Evolutionary conservation across 306 rosid species (phyloP).

Genomic region (Ammopiptanthus mongolicus): DNA sequence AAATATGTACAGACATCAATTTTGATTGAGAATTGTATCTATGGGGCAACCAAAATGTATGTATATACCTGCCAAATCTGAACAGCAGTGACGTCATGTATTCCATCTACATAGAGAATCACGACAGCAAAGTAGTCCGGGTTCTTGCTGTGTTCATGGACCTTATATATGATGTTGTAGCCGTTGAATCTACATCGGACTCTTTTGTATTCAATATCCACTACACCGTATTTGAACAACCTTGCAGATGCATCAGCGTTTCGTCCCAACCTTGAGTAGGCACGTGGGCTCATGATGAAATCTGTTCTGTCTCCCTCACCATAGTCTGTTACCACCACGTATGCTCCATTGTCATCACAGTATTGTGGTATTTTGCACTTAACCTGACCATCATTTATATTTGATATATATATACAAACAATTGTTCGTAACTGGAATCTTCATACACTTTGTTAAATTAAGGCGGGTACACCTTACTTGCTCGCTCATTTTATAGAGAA

Average conservation of each 20-base stretch:
- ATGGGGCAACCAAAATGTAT: background rate
- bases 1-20: background rate
- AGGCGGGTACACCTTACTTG: too few species aligned
- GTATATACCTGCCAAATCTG: conserved; percentile 52
- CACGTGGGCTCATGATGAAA: conserved; percentile 30
- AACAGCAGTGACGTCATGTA: conserved; percentile 44
- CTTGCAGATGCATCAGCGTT: background rate
- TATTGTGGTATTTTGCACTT: conserved; percentile 15
- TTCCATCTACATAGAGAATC: conserved; percentile 39
- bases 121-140: conserved; percentile 57
- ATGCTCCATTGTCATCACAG: conserved; percentile 24
- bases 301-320: conserved; percentile 44
- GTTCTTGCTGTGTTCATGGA: conserved; percentile 48
- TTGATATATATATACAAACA: background rate
- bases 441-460: too few species aligned
- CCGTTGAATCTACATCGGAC: conserved; percentile 41
- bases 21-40: background rate
- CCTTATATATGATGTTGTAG: conserved; percentile 29
- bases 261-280: conserved; percentile 20
- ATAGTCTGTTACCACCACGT: conserved; percentile 28
- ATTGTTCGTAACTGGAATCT: too few species aligned
- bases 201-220: conserved; percentile 30
- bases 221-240: conserved; percentile 21
- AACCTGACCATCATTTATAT: conserved; percentile 24
- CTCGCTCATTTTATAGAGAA: too few species aligned